A percentile compares a stretch with the other conserved stretches of the same genome.
phyloP scores from a whole-genome alignment of 2,329 filamentous ascomycete genomes.

The Colletotrichum lentis region DNA sequence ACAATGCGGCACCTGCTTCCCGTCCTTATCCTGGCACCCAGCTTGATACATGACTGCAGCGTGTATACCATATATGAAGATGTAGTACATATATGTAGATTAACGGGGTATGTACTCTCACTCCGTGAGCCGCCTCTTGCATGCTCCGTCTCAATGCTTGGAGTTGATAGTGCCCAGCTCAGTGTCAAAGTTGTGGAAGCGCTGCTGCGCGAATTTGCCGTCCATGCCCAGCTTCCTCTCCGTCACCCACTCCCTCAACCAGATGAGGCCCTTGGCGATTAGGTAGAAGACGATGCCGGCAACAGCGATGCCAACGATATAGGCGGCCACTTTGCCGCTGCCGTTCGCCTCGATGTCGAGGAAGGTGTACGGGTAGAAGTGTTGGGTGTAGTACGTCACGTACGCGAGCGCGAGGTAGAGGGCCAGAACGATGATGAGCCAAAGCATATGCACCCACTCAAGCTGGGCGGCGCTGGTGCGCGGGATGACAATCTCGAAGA shows the following conservation, averaged over 20 bases:
- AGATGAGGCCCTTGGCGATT: constrained; percentile 60
- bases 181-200: constrained; percentile 39
- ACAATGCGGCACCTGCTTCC: neutral
- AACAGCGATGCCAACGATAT: constrained; percentile 67
- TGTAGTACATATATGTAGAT: no score
- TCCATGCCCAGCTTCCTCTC: constrained; percentile 56
- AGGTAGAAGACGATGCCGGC: constrained; percentile 63
- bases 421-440: constrained; percentile 73
- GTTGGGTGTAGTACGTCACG: constrained; percentile 72
- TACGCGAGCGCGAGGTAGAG: constrained; percentile 79
- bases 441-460: constrained; percentile 70
- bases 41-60: neutral
- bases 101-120: neutral
- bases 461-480: constrained; percentile 64
- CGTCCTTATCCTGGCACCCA: neutral
- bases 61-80: neutral
- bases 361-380: constrained; percentile 81
- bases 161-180: constrained; percentile 37
- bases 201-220: constrained; percentile 52
- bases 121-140: neutral
- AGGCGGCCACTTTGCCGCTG: constrained; percentile 67
- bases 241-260: constrained; percentile 59
- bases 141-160: constrained; percentile 21
- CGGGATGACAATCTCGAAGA: constrained; percentile 78
- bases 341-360: constrained; percentile 67